A percentile compares a stretch with the other conserved stretches of the same genome.
phyloP scores from a whole-genome alignment of 176 grass and related monocot genomes.

The Avena insularis region DNA sequence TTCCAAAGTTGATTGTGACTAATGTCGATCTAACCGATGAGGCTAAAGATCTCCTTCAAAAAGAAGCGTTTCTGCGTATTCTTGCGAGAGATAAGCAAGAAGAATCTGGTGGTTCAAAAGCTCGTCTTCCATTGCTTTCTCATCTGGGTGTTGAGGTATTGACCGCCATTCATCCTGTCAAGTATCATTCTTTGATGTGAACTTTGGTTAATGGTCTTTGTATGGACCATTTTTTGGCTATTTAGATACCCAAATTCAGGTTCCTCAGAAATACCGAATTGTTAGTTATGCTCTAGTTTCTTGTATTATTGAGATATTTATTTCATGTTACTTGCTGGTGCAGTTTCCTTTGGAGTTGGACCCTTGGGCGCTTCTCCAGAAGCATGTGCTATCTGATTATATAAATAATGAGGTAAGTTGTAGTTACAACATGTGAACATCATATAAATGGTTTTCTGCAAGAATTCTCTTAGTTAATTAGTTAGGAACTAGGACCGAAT shows the following conservation, averaged over 20 bases:
- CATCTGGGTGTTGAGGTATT: slow-evolving; percentile 95
- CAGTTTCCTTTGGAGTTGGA: slow-evolving; percentile 94
- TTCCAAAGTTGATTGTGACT: slow-evolving; percentile 85
- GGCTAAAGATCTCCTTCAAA: slow-evolving; percentile 86
- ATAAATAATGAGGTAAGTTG: slow-evolving; percentile 75
- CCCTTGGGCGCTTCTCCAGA: slow-evolving; percentile 84
- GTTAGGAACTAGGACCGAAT: background rate
- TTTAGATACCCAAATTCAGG: background rate
- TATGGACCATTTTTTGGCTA: background rate
- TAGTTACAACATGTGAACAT: slow-evolving; percentile 49
- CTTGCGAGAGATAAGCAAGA: slow-evolving; percentile 76
- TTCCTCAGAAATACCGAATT: slow-evolving; percentile 8
- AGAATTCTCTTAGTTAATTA: background rate
- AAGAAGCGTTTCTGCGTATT: slow-evolving; percentile 82
- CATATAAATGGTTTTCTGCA: slow-evolving; percentile 30
- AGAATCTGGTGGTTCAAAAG: slow-evolving; percentile 63
- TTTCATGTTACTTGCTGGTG: slow-evolving; percentile 42
- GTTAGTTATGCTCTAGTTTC: slow-evolving; percentile 30
- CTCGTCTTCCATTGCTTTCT: slow-evolving; percentile 75
- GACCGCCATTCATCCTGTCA: slow-evolving; percentile 15
- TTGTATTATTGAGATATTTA: background rate
- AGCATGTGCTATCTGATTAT: slow-evolving; percentile 88
- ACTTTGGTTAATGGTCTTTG: slow-evolving; percentile 24
- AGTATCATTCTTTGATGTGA: slow-evolving; percentile 38
- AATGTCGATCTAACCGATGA: slow-evolving; percentile 81